Evolutionary conservation across 129 eudicot genomes (phyloP).

Genomic region (Chrysanthemum seticuspe): DNA sequence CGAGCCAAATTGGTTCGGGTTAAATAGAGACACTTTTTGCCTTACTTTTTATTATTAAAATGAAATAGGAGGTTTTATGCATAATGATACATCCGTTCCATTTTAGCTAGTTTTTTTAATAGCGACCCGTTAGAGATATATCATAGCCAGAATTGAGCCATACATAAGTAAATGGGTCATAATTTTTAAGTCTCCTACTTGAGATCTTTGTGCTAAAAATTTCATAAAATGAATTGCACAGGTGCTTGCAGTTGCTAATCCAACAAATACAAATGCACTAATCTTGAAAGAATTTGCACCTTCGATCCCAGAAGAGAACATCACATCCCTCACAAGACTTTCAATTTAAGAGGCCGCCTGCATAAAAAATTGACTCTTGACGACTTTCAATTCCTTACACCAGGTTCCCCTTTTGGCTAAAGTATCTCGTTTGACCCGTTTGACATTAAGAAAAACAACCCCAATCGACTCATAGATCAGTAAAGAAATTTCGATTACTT

Average conservation of each 20-base stretch:
- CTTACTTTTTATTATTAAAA: background rate
- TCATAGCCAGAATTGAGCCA: background rate
- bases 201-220: constrained; percentile 9
- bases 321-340: constrained; percentile 78
- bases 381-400: background rate
- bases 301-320: constrained; percentile 82
- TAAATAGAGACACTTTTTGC: background rate
- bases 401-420: background rate
- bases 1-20: background rate
- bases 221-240: constrained; percentile 25
- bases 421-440: background rate
- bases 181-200: background rate
- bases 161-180: background rate
- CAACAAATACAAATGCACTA: constrained; percentile 93
- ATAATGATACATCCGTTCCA: background rate
- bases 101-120: background rate
- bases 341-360: constrained; percentile 8
- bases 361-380: background rate
- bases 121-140: background rate
- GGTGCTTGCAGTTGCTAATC: constrained; percentile 96
- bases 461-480: background rate
- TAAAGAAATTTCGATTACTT: background rate
- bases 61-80: background rate
- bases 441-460: background rate
- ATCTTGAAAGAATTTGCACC: constrained; percentile 94